Conservation (phyloP, 441 rosid genomes). For the Adansonia madagascariensis region DNA sequence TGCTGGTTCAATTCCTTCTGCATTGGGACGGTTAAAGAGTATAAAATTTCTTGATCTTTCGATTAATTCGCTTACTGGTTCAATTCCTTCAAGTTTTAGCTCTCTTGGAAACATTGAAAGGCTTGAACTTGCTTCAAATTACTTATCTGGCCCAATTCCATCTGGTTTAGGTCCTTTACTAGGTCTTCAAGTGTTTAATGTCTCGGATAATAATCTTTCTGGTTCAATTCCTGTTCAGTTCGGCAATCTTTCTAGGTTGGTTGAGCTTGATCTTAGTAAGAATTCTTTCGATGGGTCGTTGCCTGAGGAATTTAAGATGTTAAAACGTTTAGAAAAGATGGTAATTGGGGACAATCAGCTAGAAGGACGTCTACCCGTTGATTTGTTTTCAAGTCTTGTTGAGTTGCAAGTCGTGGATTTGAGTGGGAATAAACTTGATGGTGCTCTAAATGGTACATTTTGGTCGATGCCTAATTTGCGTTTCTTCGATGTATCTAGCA, state of each 20-base stretch:
- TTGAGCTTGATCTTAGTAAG: conserved; percentile 61
- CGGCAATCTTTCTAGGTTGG: conserved; percentile 45
- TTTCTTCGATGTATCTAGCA: conserved; percentile 55
- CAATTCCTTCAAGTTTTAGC: conserved; percentile 44
- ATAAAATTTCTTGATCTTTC: conserved; percentile 56
- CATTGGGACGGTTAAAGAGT: conserved; percentile 35
- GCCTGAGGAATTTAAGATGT: conserved; percentile 44
- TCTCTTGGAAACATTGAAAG: conserved; percentile 39
- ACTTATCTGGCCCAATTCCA: conserved; percentile 46
- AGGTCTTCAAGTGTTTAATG: conserved; percentile 46
- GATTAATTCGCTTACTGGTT: conserved; percentile 49
- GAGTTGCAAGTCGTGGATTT: conserved; percentile 56
- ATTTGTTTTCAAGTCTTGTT: conserved; percentile 52
- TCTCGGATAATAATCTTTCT: conserved; percentile 51
- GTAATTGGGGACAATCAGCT: conserved; percentile 40
- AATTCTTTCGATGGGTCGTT: conserved; percentile 52
- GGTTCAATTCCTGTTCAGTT: conserved; percentile 52
- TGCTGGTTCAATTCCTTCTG: conserved; percentile 47
- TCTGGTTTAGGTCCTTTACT: conserved; percentile 43
- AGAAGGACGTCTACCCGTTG: conserved; percentile 53
- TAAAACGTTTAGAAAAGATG: conserved; percentile 47
- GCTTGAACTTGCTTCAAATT: conserved; percentile 57
- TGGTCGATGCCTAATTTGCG: conserved; percentile 47
- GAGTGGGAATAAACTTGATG: conserved; percentile 53
- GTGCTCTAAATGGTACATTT: conserved; percentile 43